Percentiles rank a stretch among this genome's conserved stretches.
These are phyloP conservation scores for Colletotrichum siamense DNA, from an alignment of 2,329 filamentous ascomycete genomes.

Conservation along the genomic window DNA sequence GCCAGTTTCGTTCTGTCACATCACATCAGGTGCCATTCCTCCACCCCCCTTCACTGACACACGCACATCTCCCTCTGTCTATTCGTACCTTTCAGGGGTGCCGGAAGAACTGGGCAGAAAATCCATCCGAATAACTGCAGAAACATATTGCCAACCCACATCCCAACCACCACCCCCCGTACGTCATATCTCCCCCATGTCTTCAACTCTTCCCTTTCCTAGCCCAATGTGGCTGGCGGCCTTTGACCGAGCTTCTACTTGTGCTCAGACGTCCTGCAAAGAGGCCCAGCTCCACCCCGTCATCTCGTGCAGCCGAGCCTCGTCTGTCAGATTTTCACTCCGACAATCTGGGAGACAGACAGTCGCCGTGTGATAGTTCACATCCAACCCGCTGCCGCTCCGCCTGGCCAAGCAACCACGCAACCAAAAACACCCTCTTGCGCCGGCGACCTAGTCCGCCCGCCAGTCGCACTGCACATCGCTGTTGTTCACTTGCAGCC, in stretches of 20 bases:
- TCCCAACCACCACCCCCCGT: not conserved
- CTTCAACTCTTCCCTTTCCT: not conserved
- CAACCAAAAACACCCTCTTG: not conserved
- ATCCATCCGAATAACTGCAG: not conserved
- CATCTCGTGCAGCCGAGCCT: slow-evolving; percentile 12
- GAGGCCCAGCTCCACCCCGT: slow-evolving; percentile 8
- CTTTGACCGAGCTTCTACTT: slow-evolving; percentile 16
- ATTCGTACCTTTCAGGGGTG: not conserved
- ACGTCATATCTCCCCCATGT: slow-evolving; percentile 18
- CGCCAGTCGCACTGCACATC: slow-evolving; percentile 5
- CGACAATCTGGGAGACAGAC: slow-evolving; percentile 12
- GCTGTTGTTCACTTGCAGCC: slow-evolving; percentile 16
- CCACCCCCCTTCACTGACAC: not conserved
- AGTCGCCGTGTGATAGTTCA: slow-evolving; percentile 10
- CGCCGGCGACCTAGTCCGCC: not conserved
- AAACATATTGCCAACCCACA: not conserved
- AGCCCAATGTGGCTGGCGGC: slow-evolving; percentile 6
- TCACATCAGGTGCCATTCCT: not conserved
- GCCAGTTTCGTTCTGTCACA: not conserved
- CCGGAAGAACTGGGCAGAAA: slow-evolving; percentile 10
- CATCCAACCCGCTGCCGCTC: not conserved
- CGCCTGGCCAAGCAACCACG: not conserved
- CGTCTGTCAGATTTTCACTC: slow-evolving; percentile 19
- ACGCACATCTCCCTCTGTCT: not conserved
- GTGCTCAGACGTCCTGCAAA: slow-evolving; percentile 12